Base-by-base conservation (phyloP, 352 stramenopile genomes). In the Phytophthora pini region DNA sequence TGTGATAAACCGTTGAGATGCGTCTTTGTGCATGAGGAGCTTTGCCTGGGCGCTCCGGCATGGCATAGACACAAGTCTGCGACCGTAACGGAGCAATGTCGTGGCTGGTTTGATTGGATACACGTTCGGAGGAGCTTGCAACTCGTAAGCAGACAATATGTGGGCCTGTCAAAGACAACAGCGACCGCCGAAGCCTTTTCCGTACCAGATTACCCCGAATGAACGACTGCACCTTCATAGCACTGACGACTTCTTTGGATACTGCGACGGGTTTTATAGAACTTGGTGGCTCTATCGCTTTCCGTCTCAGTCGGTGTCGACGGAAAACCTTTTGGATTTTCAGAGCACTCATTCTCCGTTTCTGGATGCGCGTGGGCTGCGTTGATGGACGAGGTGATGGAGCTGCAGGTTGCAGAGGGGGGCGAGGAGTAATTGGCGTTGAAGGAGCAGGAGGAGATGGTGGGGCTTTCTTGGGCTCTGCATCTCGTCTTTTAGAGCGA, bases 161-260 rank as follows among this genome's bases (percentile, higher is more conserved):
- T 24, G 75, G 68, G 0, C 51, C 34, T 40, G 58, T 61, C 29
- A 59, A 56, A 44, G 61, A 31, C 4, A 72, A 31, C 11, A 70
- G 34, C n/a, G 72, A 50, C 45, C 61, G 68, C 10, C 58, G 62
- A 5, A 82, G 55, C 24, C 53, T 61, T 38, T 77, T 84, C 4
- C 77, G 54, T 1, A 63, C 71, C 26, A 87, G 68, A 29, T 58
- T 68, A 1, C 74, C 80, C 8, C 80, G 61, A 13, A 89, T 22
- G n/a, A 89, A 79, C 6, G 80, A 80, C 51, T 89, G 80, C 8
- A 89, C 32, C 45, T 82, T 80, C 31, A 87, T 61, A 13, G 75
- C 72, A 41, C 80, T 82, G 11, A 61, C 55, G 5, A 71, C 34
- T 10, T 66, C 63, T 29, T 80, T 70, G 40, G 46, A 40, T 10